phyloP scores from a whole-genome alignment of 2,329 filamentous ascomycete species.

The Curvularia sp. region DNA sequence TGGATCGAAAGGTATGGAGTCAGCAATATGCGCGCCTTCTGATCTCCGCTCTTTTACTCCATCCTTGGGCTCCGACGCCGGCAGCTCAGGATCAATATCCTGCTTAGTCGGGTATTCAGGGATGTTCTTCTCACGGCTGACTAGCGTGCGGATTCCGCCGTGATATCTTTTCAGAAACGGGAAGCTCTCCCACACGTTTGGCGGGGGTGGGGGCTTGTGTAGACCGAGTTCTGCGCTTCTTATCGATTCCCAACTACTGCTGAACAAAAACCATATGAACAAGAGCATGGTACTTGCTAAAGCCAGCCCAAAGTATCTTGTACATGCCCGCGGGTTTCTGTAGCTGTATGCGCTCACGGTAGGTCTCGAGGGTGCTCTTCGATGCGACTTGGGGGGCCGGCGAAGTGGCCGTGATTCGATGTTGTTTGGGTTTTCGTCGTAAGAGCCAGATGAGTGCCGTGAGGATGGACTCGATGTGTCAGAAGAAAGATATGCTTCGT shows the following conservation, averaged over 20 bases:
- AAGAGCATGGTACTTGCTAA: slow-evolving; percentile 73
- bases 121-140: slow-evolving; percentile 68
- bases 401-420: slow-evolving; percentile 32
- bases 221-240: slow-evolving; percentile 64
- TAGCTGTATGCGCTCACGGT: slow-evolving; percentile 57
- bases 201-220: slow-evolving; percentile 67
- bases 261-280: slow-evolving; percentile 77
- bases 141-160: slow-evolving; percentile 79
- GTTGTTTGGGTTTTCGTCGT: slow-evolving; percentile 43
- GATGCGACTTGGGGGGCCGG: slow-evolving; percentile 20
- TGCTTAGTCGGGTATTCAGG: slow-evolving; percentile 81
- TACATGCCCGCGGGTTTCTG: slow-evolving; percentile 73
- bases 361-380: slow-evolving; percentile 33
- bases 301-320: slow-evolving; percentile 77
- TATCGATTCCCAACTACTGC: slow-evolving; percentile 75
- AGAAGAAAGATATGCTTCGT: slow-evolving; percentile 45
- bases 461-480: slow-evolving; percentile 60
- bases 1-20: slow-evolving; percentile 64
- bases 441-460: slow-evolving; percentile 52
- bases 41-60: slow-evolving; percentile 43
- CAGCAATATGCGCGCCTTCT: slow-evolving; percentile 37
- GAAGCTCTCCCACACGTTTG: slow-evolving; percentile 84
- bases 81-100: slow-evolving; percentile 52
- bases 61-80: slow-evolving; percentile 28
- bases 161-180: slow-evolving; percentile 88